Base-by-base conservation (phyloP, 2,329 filamentous ascomycete species). In the Penicillium sp. region DNA sequence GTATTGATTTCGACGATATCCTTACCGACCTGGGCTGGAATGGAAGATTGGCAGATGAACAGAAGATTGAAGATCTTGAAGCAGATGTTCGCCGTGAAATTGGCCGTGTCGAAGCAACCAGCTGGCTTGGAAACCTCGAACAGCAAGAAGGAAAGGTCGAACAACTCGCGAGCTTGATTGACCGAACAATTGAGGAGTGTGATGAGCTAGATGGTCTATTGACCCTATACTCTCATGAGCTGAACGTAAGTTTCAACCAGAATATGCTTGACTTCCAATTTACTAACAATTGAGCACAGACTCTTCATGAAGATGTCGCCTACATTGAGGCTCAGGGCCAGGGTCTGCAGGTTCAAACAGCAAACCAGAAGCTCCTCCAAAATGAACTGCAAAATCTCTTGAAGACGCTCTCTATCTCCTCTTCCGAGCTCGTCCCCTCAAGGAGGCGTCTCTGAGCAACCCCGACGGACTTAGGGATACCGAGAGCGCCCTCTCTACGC, bases 291-390 rank as follows among this genome's bases (percentile, higher is more conserved):
- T 18, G 18, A 3, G 56, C 24, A 14, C 67, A 95, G 89, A 97
- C 92, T 46, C 81, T 99, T 29, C 92, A 92, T 53, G 93, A 97
- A 47, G 94, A 99, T 66, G 95, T 99, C 64, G 88, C 92, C 3
- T 97, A 95, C 70, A 97, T 99, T 61, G 94, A 99, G 77, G 92
- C 94, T 2, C 94, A 99, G 74, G 92, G 91, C 6, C 93, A 99
- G 75, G 94, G 94, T 79, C 79, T 99, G 44, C 94, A 99, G 68
- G 93, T 99, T 6, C 94, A 97, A 74, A 93, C 93, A 18, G 91
- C 94, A 39, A 99, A 99, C 66, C 94, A 99, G 71, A 96, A 96
- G 72, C 83, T 96, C 27, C 82, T 99, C 44, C 91, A 93, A 72
- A 90, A 88, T 59, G 94, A 99, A 72, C 82, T 99, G 1, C 87